These are phyloP conservation scores for Mrakia blollopis DNA, from an alignment of 768 basidiomycete species.

Conservation along the genomic window DNA sequence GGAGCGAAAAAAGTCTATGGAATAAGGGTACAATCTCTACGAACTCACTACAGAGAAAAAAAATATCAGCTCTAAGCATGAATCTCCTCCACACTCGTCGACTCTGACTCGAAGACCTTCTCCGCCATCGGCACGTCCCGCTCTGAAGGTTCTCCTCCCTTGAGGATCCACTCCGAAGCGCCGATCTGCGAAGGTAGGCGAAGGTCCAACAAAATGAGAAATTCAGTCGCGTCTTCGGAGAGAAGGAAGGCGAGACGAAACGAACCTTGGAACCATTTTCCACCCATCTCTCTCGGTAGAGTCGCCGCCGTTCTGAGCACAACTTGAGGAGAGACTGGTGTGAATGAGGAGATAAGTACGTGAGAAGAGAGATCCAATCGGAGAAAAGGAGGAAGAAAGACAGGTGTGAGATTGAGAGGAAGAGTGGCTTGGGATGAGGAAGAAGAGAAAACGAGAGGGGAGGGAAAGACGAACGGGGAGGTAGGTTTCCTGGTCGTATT, in stretches of 20 bases:
- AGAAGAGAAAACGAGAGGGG: neutral
- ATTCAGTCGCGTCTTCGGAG: neutral
- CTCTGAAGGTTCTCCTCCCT: constrained; percentile 4
- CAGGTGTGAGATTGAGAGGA: neutral
- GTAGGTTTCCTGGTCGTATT: constrained; percentile 19
- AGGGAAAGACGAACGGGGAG: constrained; percentile 5
- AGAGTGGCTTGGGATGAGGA: too few species aligned
- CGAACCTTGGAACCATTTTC: neutral
- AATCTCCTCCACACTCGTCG: neutral
- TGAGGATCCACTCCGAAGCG: constrained; percentile 26
- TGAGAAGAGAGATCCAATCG: too few species aligned
- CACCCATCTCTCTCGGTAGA: neutral
- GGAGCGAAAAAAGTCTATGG: neutral
- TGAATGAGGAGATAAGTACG: too few species aligned
- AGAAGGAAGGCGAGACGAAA: neutral
- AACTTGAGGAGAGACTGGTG: neutral
- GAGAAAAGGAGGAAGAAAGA: neutral
- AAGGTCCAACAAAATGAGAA: neutral
- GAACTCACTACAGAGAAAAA: neutral
- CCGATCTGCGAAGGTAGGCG: constrained; percentile 23
- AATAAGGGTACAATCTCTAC: neutral
- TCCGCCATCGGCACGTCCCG: neutral
- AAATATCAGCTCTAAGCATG: neutral
- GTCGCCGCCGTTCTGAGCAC: neutral
- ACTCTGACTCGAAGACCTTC: neutral